Conservation (phyloP, 352 stramenopile genomes). For the Phytopythium cucurbitacearum region DNA sequence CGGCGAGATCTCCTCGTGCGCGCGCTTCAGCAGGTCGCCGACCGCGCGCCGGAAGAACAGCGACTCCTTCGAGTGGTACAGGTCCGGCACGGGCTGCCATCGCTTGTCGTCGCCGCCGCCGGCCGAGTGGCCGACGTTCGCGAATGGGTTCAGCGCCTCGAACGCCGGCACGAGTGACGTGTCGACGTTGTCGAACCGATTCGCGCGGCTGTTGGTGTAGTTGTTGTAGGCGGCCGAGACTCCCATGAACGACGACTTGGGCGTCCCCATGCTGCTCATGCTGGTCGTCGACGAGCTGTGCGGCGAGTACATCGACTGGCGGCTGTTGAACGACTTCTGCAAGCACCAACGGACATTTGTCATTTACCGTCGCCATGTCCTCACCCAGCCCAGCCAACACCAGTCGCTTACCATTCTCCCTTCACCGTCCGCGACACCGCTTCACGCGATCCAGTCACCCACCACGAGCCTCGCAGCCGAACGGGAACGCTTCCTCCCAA, state of each 20-base stretch:
- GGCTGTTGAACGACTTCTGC: not conserved
- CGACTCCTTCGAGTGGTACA: constrained; percentile 82
- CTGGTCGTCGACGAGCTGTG: constrained; percentile 18
- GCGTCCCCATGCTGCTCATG: constrained; percentile 6
- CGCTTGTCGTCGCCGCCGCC: constrained; percentile 34
- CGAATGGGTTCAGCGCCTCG: constrained; percentile 69
- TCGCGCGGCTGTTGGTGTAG: constrained; percentile 21
- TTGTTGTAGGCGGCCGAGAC: constrained; percentile 29
- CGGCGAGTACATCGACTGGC: constrained; percentile 28
- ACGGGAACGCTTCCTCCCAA: too few relatives aligned
- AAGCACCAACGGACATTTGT: too few relatives aligned
- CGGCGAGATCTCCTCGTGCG: constrained; percentile 80
- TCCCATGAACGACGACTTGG: constrained; percentile 16
- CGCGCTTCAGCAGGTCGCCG: constrained; percentile 65
- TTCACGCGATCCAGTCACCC: too few relatives aligned
- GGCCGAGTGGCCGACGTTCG: constrained; percentile 39
- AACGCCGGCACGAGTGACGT: constrained; percentile 60
- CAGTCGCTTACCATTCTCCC: too few relatives aligned
- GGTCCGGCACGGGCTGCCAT: constrained; percentile 72
- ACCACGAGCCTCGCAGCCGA: too few relatives aligned
- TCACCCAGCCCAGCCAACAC: too few relatives aligned
- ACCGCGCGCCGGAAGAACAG: constrained; percentile 73
- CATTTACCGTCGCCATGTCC: too few relatives aligned
- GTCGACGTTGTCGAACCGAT: constrained; percentile 33
- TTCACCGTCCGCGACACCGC: too few relatives aligned